A percentile compares a stretch with the other conserved stretches of the same genome.
Evolutionary conservation across 2,329 filamentous ascomycete genomes (phyloP).

Genomic region (Claviceps humidiphila): DNA sequence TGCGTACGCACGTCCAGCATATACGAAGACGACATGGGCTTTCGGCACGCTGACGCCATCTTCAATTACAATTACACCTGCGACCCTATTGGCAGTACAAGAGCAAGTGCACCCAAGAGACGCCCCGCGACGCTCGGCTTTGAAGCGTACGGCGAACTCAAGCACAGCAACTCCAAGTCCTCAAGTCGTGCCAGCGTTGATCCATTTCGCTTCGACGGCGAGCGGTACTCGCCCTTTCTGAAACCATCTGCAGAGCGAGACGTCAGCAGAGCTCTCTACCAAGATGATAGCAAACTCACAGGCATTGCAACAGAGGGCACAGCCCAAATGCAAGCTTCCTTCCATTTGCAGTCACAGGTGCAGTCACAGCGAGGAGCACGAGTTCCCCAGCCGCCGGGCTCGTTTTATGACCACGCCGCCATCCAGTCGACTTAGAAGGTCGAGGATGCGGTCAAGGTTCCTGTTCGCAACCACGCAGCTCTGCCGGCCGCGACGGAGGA

Average conservation of each 20-base stretch:
- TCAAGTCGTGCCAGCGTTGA: conserved; percentile 25
- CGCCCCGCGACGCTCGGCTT: conserved; percentile 6
- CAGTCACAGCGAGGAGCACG: not conserved
- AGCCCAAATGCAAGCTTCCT: not conserved
- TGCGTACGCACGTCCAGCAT: conserved; percentile 4
- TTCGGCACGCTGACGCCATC: not conserved
- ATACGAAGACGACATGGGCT: conserved; percentile 1
- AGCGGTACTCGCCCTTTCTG: conserved; percentile 24
- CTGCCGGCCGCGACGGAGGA: not conserved
- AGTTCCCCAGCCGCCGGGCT: conserved; percentile 5
- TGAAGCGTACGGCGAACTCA: conserved; percentile 3
- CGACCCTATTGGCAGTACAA: not conserved
- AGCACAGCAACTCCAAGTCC: conserved; percentile 14
- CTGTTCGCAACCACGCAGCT: conserved; percentile 13
- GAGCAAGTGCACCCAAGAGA: not conserved
- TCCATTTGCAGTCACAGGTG: not conserved
- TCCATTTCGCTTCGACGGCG: conserved; percentile 33
- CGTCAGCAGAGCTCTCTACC: conserved; percentile 26
- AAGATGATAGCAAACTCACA: conserved; percentile 12
- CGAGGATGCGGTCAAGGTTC: conserved; percentile 25
- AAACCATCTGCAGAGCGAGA: conserved; percentile 27
- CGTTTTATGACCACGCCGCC: conserved; percentile 24
- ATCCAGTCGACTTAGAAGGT: conserved; percentile 28
- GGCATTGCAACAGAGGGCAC: not conserved
- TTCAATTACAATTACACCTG: too few species aligned